These are phyloP conservation scores for Tetrahymena malaccensis DNA, from an alignment of 73 alveolate genomes.

Conservation along the genomic window DNA sequence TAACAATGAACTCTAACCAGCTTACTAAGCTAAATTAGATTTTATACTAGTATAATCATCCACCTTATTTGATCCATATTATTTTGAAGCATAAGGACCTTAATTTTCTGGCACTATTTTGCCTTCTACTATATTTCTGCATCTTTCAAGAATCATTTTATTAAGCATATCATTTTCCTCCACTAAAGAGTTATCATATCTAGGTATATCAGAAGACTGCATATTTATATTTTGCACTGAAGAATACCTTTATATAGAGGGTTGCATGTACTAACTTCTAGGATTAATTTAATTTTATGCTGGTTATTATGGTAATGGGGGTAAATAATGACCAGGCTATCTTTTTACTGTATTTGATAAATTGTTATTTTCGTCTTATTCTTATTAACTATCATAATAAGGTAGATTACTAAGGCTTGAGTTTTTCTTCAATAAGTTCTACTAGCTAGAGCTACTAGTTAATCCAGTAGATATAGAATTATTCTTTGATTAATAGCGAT, in stretches of 20 bases:
- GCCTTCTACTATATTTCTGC: neutral
- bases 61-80: neutral
- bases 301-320: neutral
- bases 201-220: neutral
- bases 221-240: neutral
- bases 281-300: neutral
- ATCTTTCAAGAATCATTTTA: neutral
- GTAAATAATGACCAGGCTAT: neutral
- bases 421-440: neutral
- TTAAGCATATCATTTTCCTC: neutral
- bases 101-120: neutral
- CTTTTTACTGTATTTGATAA: neutral
- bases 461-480: neutral
- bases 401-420: neutral
- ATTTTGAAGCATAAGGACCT: neutral
- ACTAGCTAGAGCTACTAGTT: neutral
- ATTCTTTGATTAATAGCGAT: neutral
- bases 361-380: neutral
- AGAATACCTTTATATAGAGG: neutral
- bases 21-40: neutral
- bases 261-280: neutral
- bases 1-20: neutral
- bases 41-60: neutral
- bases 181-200: neutral
- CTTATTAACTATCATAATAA: neutral